Evolutionary conservation across 2,329 filamentous ascomycete species (phyloP).

Genomic region (Calonectria pteridis): DNA sequence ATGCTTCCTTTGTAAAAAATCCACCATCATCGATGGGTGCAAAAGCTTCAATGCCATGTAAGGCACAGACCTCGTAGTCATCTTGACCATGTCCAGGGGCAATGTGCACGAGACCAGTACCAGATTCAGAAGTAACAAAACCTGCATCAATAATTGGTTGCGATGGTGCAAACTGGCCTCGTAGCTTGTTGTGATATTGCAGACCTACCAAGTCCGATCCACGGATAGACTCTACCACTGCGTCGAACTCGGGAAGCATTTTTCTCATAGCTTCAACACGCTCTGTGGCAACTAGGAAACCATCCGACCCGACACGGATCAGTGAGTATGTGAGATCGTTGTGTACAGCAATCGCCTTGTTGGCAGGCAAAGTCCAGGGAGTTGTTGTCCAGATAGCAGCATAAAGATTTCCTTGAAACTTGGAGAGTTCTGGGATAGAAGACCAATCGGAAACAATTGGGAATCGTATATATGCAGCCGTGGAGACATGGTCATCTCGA

Average conservation of each 20-base stretch:
- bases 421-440: slow-evolving; percentile 50
- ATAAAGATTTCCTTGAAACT: slow-evolving; percentile 66
- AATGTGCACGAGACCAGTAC: slow-evolving; percentile 93
- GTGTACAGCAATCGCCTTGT: slow-evolving; percentile 88
- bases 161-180: slow-evolving; percentile 64
- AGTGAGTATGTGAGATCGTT: slow-evolving; percentile 80
- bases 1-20: slow-evolving; percentile 82
- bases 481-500: slow-evolving; percentile 78
- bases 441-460: slow-evolving; percentile 66
- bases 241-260: slow-evolving; percentile 63
- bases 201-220: slow-evolving; percentile 76
- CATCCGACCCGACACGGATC: slow-evolving; percentile 67
- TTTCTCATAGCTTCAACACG: slow-evolving; percentile 72
- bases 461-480: slow-evolving; percentile 84
- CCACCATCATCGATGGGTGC: slow-evolving; percentile 89
- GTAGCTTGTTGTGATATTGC: slow-evolving; percentile 79
- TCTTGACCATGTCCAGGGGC: slow-evolving; percentile 97
- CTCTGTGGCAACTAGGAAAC: slow-evolving; percentile 78
- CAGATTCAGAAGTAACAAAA: slow-evolving; percentile 91
- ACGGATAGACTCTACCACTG: slow-evolving; percentile 68
- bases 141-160: slow-evolving; percentile 85
- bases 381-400: slow-evolving; percentile 99
- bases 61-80: slow-evolving; percentile 86
- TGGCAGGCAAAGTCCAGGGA: slow-evolving; percentile 96
- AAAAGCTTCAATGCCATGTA: slow-evolving; percentile 77